Base-by-base conservation (phyloP, 169 alveolate species). In the Plasmodium chabaudi region DNA sequence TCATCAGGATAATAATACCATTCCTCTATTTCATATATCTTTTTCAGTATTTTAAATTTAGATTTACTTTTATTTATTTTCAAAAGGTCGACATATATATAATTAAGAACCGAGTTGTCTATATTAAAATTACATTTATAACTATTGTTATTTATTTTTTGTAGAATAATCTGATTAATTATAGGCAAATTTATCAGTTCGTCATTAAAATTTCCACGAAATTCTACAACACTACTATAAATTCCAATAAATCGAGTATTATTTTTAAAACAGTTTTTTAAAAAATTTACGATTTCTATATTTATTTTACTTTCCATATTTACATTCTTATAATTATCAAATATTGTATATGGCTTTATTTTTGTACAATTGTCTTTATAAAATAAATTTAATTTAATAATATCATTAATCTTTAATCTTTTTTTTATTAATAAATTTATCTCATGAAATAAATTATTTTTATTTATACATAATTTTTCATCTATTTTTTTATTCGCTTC, bases 281-380 rank as follows among this genome's bases (percentile, higher is more conserved):
- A 51, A 64, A 77, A 77, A 64, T 61, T 77, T 77, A 25, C 34
- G 3, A 77, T 77, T 64, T 77, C 88, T 7, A 61, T 27, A 59
- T 65, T 61, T 25, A 77, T 64, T 77, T 77, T 77, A 63, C 57
- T 77, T 65, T 77, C 88, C 23, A 77, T 77, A 77, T 77, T 77
- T 51, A 77, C 70, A 77, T 77, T 10, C 25, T 77, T 77, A 56
- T 77, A 77, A 34, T 77, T 75, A 55, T 77, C 88, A 77, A 77
- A 77, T 63, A 77, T 19, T 12, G 59, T 49, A 56, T 63, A 77
- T 5, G 88, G 88, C 12, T 77, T 77, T 77, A 77, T 77, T 44
- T 77, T 74, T 51, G 75, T 77, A 57, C 77, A 77, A 47, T 77
- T 77, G 71, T 77, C 88, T 27, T 64, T 77, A 44, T 64, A 65